Evolutionary conservation across 2,329 filamentous ascomycete genomes (phyloP).

Genomic region (Penicillium occitanis): DNA sequence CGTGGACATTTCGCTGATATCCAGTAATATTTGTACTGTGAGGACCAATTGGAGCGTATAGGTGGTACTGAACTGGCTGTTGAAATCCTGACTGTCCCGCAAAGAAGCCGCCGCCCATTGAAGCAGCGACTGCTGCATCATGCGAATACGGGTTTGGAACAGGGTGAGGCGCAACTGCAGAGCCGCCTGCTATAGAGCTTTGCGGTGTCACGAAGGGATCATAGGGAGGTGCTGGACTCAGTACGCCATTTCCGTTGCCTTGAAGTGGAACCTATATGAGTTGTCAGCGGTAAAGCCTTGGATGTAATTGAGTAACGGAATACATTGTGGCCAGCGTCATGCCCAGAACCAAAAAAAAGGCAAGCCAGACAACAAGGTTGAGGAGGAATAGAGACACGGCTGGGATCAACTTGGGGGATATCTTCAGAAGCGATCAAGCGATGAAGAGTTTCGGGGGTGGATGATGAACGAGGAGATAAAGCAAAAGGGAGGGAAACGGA

Average conservation of each 20-base stretch:
- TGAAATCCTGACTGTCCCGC: slow-evolving; percentile 58
- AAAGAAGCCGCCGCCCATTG: slow-evolving; percentile 66
- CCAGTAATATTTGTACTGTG: slow-evolving; percentile 75
- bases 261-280: slow-evolving; percentile 36
- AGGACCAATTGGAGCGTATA: slow-evolving; percentile 86
- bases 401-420: not conserved
- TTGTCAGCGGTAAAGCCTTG: not conserved
- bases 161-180: slow-evolving; percentile 36
- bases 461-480: slow-evolving; percentile 14
- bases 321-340: slow-evolving; percentile 3
- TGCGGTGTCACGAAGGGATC: slow-evolving; percentile 65
- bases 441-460: slow-evolving; percentile 4
- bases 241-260: slow-evolving; percentile 51
- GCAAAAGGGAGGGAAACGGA: slow-evolving; percentile 21
- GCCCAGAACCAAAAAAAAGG: not conserved
- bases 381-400: not conserved
- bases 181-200: slow-evolving; percentile 53
- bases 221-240: slow-evolving; percentile 54
- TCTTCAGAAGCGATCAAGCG: slow-evolving; percentile 12
- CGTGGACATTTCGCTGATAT: slow-evolving; percentile 83
- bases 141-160: slow-evolving; percentile 75
- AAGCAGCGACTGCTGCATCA: slow-evolving; percentile 52
- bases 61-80: slow-evolving; percentile 80
- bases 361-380: not conserved
- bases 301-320: not conserved